These are phyloP conservation scores for Yamadazyma olivae DNA, from an alignment of 805 yeast genomes.

Conservation along the genomic window DNA sequence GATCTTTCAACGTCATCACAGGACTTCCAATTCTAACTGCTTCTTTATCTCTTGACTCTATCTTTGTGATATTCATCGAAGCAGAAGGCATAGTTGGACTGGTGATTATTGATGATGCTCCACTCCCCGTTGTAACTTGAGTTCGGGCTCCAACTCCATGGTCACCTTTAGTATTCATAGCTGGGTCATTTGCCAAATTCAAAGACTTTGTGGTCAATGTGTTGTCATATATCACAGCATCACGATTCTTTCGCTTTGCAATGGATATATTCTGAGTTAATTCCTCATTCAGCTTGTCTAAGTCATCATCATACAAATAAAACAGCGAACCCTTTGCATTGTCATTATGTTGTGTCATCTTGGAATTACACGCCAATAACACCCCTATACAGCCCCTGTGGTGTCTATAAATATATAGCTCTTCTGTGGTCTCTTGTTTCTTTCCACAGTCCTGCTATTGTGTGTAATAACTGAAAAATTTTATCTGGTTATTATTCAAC, in stretches of 20 bases:
- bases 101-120: background rate
- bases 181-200: background rate
- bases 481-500: too few species aligned
- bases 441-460: too few species aligned
- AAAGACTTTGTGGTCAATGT: background rate
- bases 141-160: background rate
- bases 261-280: conserved; percentile 1
- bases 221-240: conserved; percentile 2
- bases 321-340: conserved; percentile 2
- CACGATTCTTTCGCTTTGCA: conserved; percentile 5
- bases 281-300: conserved; percentile 3
- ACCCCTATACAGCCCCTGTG: too few species aligned
- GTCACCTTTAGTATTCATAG: background rate
- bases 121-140: background rate
- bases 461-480: too few species aligned
- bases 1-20: conserved; percentile 13
- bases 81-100: background rate
- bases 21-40: conserved; percentile 10
- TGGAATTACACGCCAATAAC: background rate
- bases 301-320: conserved; percentile 7
- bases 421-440: too few species aligned
- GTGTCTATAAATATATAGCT: too few species aligned
- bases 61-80: background rate
- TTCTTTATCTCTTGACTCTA: background rate
- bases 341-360: too few species aligned